Evolutionary conservation across 2,329 filamentous ascomycete genomes (phyloP).

Genomic region (Dichotomopilus funicola): DNA sequence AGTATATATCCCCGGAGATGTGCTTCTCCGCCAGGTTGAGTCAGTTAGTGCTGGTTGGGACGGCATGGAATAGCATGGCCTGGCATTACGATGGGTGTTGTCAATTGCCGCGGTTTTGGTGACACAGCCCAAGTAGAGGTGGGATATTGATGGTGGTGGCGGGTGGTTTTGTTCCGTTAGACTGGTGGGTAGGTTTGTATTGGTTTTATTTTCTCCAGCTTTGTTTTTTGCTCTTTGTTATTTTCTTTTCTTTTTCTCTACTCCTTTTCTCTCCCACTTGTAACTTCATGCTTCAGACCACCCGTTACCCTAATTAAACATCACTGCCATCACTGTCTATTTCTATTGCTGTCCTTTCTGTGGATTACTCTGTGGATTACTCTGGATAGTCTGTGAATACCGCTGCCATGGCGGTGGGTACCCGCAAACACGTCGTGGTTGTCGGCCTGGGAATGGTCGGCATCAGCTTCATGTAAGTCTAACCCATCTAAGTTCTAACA

Average conservation of each 20-base stretch:
- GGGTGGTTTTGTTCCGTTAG: neutral
- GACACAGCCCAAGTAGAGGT: neutral
- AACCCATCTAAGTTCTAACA: neutral
- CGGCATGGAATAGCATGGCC: neutral
- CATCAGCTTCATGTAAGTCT: constrained; percentile 74
- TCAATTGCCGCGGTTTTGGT: neutral
- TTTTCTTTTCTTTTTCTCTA: neutral
- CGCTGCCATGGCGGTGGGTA: constrained; percentile 19
- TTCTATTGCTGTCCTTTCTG: neutral
- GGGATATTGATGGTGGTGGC: neutral
- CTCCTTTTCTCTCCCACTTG: neutral
- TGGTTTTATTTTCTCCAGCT: neutral
- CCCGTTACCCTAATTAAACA: neutral
- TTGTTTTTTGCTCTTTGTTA: neutral
- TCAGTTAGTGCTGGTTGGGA: neutral
- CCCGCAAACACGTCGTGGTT: constrained; percentile 66
- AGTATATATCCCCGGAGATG: constrained; percentile 4
- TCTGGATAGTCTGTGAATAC: neutral
- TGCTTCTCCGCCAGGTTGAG: neutral
- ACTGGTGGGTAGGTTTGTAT: neutral
- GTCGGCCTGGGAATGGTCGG: constrained; percentile 91
- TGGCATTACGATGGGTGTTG: neutral
- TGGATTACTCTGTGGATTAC: neutral
- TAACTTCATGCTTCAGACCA: neutral
- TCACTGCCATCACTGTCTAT: neutral